These are phyloP conservation scores for Neltuma alba DNA, from an alignment of 306 rosid genomes.

Conservation along the genomic window DNA sequence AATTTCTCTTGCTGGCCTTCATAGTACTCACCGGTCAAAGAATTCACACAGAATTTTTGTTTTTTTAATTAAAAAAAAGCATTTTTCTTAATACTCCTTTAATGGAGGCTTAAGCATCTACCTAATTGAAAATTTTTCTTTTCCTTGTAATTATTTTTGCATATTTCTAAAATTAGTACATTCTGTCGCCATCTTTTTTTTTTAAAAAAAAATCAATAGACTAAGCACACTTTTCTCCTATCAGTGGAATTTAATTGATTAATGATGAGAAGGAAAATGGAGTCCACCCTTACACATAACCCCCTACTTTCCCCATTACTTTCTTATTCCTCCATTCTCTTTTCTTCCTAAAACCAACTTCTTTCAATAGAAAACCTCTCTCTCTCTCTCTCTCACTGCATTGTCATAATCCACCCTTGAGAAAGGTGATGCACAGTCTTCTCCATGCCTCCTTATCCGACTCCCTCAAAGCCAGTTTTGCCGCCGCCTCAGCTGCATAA, in stretches of 20 bases:
- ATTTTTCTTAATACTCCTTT: too few relatives aligned
- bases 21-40: not conserved
- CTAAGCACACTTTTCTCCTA: not conserved
- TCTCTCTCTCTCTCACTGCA: too few relatives aligned
- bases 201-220: not conserved
- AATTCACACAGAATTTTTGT: not conserved
- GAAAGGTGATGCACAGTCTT: conserved; percentile 61
- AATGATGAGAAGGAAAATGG: not conserved
- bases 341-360: not conserved
- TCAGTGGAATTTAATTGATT: not conserved
- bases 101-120: not conserved
- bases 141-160: not conserved
- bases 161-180: not conserved
- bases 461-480: conserved; percentile 45
- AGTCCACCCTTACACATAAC: not conserved
- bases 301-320: not conserved
- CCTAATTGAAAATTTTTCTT: not conserved
- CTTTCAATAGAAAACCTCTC: not conserved
- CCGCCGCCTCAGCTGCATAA: conserved; percentile 51
- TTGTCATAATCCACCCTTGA: conserved; percentile 54
- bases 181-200: not conserved
- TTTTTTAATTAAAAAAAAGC: too few relatives aligned
- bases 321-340: not conserved
- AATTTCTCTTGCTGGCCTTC: not conserved
- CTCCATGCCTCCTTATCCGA: conserved; percentile 74